Evolutionary conservation across 192 early-diverging fungal genomes (phyloP).

Genomic region (Coemansia sp.): DNA sequence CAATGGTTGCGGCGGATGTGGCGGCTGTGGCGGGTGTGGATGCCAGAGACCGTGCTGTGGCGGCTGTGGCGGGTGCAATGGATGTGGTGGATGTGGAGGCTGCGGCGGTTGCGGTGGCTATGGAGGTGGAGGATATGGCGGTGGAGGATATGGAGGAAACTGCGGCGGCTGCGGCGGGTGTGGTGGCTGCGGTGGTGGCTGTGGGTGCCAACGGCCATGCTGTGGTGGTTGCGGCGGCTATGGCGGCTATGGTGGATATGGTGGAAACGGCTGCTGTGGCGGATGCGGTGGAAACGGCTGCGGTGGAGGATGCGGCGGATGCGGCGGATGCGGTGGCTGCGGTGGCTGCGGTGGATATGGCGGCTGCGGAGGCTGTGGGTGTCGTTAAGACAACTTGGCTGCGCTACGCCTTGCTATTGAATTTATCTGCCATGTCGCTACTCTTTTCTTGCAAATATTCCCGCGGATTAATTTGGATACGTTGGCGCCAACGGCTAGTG

Average conservation of each 20-base stretch:
- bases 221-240: conserved; percentile 23
- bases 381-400: conserved; percentile 18
- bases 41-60: conserved; percentile 6
- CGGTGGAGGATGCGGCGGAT: conserved; percentile 10
- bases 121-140: conserved; percentile 14
- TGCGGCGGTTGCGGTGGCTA: conserved; percentile 12
- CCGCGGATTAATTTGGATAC: neutral
- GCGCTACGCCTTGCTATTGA: neutral
- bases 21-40: conserved; percentile 21
- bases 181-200: conserved; percentile 18
- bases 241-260: conserved; percentile 13
- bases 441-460: neutral
- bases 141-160: conserved; percentile 20
- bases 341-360: conserved; percentile 27
- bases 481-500: neutral
- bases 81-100: conserved; percentile 20
- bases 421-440: neutral
- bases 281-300: conserved; percentile 11
- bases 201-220: conserved; percentile 1
- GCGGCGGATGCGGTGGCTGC: conserved; percentile 16
- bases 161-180: conserved; percentile 23
- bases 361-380: conserved; percentile 16
- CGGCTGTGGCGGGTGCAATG: conserved; percentile 27
- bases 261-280: conserved; percentile 11
- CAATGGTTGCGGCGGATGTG: neutral